phyloP scores from a whole-genome alignment of 306 rosid species.

The Vigna nakashimae region DNA sequence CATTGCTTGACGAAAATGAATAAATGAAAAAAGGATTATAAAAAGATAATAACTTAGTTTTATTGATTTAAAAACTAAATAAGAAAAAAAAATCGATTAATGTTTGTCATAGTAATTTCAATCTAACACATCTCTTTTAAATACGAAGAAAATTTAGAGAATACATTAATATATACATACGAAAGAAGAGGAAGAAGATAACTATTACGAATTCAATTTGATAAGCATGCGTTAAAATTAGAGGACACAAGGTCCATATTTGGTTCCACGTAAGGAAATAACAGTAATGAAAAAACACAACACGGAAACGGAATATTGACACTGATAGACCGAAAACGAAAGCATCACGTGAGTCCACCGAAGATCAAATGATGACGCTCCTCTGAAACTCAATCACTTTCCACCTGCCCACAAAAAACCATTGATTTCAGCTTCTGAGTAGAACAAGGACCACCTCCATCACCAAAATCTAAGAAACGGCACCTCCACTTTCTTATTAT shows the following conservation, averaged over 20 bases:
- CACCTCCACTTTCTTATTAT: background rate
- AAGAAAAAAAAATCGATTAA: too few species aligned
- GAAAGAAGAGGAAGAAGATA: background rate
- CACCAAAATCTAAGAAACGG: background rate
- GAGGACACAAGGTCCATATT: slow-evolving; percentile 8
- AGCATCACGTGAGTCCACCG: slow-evolving; percentile 4
- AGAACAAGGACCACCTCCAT: background rate
- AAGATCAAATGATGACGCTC: slow-evolving; percentile 38
- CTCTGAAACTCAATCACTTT: slow-evolving; percentile 8
- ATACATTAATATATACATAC: background rate
- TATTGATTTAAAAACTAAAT: background rate
- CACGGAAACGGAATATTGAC: background rate
- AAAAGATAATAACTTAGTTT: background rate
- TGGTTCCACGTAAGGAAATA: slow-evolving; percentile 18
- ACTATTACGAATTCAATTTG: background rate
- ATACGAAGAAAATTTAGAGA: background rate
- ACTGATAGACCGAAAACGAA: background rate
- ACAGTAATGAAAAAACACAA: background rate
- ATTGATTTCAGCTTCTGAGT: background rate
- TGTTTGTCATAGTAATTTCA: too few species aligned
- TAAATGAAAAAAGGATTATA: background rate
- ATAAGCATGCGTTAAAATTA: background rate
- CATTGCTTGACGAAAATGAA: background rate
- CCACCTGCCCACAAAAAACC: slow-evolving; percentile 48
- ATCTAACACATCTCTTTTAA: too few species aligned